phyloP scores from a whole-genome alignment of 2,329 filamentous ascomycete genomes.

The Zopfia rhizophila region DNA sequence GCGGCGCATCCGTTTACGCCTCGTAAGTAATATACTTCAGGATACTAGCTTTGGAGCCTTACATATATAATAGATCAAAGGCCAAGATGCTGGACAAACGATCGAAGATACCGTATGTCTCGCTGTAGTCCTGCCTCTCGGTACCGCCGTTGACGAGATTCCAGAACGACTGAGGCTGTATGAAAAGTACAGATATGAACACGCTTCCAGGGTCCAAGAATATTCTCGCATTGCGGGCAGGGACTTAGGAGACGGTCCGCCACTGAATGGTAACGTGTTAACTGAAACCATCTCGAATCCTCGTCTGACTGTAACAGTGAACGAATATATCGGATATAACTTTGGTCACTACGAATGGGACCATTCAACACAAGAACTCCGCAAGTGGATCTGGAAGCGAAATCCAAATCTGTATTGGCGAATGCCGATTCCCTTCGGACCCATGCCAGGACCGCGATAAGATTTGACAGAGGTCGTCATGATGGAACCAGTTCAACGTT shows the following conservation, averaged over 20 bases:
- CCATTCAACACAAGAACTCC: slow-evolving; percentile 62
- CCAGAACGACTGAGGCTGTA: slow-evolving; percentile 68
- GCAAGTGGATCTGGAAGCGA: slow-evolving; percentile 61
- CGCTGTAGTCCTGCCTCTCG: slow-evolving; percentile 63
- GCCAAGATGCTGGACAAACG: slow-evolving; percentile 70
- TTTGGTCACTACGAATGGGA: slow-evolving; percentile 70
- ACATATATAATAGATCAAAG: slow-evolving; percentile 57
- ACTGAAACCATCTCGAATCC: not conserved
- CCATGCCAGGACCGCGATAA: slow-evolving; percentile 54
- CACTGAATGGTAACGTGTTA: slow-evolving; percentile 35
- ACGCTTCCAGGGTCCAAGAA: slow-evolving; percentile 68
- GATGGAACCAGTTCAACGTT: slow-evolving; percentile 43
- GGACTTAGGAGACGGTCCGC: slow-evolving; percentile 54
- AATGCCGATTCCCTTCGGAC: slow-evolving; percentile 56
- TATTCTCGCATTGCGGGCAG: slow-evolving; percentile 64
- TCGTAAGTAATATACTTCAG: slow-evolving; percentile 48
- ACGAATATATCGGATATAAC: slow-evolving; percentile 61
- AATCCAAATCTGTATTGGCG: slow-evolving; percentile 49
- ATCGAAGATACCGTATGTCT: slow-evolving; percentile 74
- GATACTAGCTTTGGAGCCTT: slow-evolving; percentile 1
- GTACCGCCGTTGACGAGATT: slow-evolving; percentile 59
- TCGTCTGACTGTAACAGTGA: slow-evolving; percentile 31
- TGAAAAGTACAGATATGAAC: slow-evolving; percentile 66
- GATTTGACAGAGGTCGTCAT: slow-evolving; percentile 33
- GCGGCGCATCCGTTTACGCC: slow-evolving; percentile 76